These are phyloP conservation scores for Vitrella brassicaformis DNA, from an alignment of 73 alveolate species.

Conservation along the genomic window DNA sequence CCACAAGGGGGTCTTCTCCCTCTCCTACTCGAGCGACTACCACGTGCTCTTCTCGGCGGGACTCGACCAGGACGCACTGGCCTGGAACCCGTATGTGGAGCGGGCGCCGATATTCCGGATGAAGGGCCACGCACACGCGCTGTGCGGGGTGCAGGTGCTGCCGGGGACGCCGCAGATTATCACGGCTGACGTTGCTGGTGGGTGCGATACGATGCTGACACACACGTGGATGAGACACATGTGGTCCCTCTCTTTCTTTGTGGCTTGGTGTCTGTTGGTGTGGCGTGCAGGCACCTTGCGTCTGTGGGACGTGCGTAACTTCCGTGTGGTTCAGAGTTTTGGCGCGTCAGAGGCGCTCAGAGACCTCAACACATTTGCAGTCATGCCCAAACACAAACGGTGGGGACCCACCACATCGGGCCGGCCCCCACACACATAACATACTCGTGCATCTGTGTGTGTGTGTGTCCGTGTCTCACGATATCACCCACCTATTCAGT, in stretches of 20 bases:
- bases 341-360: background rate
- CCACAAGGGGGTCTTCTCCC: background rate
- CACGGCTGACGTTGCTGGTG: constrained; percentile 6
- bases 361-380: background rate
- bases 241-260: background rate
- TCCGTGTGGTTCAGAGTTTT: constrained; percentile 12
- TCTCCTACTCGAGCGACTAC: background rate
- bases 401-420: too few species aligned
- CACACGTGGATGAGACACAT: background rate
- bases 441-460: too few species aligned
- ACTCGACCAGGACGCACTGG: constrained; percentile 1
- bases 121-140: constrained; percentile 36
- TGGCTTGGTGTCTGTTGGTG: background rate
- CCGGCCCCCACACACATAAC: too few species aligned
- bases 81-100: constrained; percentile 39
- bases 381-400: background rate
- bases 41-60: background rate
- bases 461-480: too few species aligned
- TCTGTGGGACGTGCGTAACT: constrained; percentile 40
- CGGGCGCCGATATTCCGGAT: constrained; percentile 25
- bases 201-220: background rate
- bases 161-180: constrained; percentile 38
- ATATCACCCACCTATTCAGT: too few species aligned
- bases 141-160: constrained; percentile 22
- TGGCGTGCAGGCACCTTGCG: constrained; percentile 19